A percentile compares a stretch with the other conserved stretches of the same genome.
These are phyloP conservation scores for Podospora appendiculata DNA, from an alignment of 495 filamentous ascomycete genomes.

Conservation along the genomic window DNA sequence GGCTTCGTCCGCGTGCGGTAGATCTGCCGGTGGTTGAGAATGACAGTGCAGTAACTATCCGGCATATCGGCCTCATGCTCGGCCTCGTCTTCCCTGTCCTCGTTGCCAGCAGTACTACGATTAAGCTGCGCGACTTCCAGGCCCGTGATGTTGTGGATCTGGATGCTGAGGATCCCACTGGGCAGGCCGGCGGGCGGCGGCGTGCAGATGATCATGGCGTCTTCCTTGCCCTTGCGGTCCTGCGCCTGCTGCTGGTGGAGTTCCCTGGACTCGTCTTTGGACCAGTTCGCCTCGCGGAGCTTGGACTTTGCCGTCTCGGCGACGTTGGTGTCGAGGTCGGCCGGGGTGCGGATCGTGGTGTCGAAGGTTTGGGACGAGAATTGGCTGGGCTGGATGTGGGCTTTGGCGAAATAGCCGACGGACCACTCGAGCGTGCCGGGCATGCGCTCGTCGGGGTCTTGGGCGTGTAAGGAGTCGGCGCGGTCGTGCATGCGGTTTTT, in stretches of 20 bases:
- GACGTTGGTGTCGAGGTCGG: slow-evolving; percentile 47
- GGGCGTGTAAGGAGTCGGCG: slow-evolving; percentile 50
- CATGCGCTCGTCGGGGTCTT: slow-evolving; percentile 56
- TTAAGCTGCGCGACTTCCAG: slow-evolving; percentile 50
- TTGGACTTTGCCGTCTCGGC: slow-evolving; percentile 46
- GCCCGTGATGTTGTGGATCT: slow-evolving; percentile 67
- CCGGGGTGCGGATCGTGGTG: slow-evolving; percentile 38
- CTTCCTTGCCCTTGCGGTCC: slow-evolving; percentile 45
- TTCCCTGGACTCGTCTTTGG: slow-evolving; percentile 43
- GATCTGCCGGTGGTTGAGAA: slow-evolving; percentile 62
- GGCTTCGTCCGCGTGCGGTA: slow-evolving; percentile 68
- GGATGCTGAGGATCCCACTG: slow-evolving; percentile 57
- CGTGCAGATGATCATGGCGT: slow-evolving; percentile 48
- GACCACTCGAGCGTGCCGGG: slow-evolving; percentile 63
- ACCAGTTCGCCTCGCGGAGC: slow-evolving; percentile 47
- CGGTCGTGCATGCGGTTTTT: slow-evolving; percentile 49
- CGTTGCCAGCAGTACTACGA: slow-evolving; percentile 27
- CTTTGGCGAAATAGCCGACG: slow-evolving; percentile 63
- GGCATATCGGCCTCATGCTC: slow-evolving; percentile 53
- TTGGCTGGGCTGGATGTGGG: slow-evolving; percentile 46
- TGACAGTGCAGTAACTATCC: slow-evolving; percentile 60
- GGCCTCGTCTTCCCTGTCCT: slow-evolving; percentile 45
- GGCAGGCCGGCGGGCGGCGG: slow-evolving; percentile 50
- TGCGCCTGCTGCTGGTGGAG: slow-evolving; percentile 55
- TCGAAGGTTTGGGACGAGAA: slow-evolving; percentile 47